Base-by-base conservation (phyloP, 768 basidiomycete species). In the Phallus indusiatus region DNA sequence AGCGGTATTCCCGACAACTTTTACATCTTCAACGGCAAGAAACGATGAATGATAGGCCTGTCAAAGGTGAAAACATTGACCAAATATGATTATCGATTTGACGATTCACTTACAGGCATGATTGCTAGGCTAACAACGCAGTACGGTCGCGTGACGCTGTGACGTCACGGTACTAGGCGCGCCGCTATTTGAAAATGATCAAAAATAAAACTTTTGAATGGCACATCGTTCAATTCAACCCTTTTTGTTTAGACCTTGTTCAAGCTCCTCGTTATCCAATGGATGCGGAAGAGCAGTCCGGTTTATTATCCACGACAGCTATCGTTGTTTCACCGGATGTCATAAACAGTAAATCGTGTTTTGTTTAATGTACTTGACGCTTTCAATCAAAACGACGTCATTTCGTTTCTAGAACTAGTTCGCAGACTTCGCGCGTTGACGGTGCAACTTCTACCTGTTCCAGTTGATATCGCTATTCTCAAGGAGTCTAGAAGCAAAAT, bases 31-130 rank as follows among this genome's bases (percentile, higher is more conserved):
- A 47, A 84, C 82, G 62, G 93, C 91, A 73, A 96, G 96, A 71
- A 94, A 83, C 5, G 90, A 76, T 2, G 96, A 97, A 72, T 99
- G 95, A 70, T 99, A 99, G 20, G 95, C 95, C 96, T 98, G 64
- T 33, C 17, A 24, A 49, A 21, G 55, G 9, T 0, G 11, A 34
- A 2, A 17, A 54, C 24, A 54, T 48, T 34, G 37, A 16, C 34
- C 5, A 63, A 21, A 53, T 0, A 37, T 61, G 33, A 37, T 46
- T 51, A 35, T 12, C 11, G n/a, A 28, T 6, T 46, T 10, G 16
- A 51, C 12, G 42, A 52, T n/a, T 21, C 24, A 60, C 66, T 65
- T 55, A 69, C 70, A 22, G 72, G 62, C 63, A 66, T 64, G n/a
- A n/a, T n/a, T n/a, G n/a, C n/a, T n/a, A n/a, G n/a, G n/a, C n/a